Evolutionary conservation across 1,284 basidiomycete genomes (phyloP), one percentile per base, ranked within the genome.

Genomic region (Ceratobasidium sp.): DNA sequence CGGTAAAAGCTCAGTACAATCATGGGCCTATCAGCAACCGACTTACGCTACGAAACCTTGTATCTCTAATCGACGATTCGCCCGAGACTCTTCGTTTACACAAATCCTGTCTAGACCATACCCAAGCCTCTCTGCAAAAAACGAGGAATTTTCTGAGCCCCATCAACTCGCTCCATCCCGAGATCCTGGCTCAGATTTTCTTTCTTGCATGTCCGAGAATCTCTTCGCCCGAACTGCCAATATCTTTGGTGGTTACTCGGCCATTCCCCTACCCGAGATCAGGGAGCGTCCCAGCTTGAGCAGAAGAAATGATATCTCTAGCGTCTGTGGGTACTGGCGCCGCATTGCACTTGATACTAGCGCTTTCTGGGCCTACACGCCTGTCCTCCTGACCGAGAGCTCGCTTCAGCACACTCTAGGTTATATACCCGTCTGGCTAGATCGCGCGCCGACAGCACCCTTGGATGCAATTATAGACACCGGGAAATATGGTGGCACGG

Each of bases 281-380:
- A 24, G 9, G 5, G 22, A 5, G 54, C 27, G 27, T 7, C 22
- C 24, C 27, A 51, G 33, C 44, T 59, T 48, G 41, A 44, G 31
- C 4, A 27, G 8, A 41, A 15, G 15, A 24, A 71, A 27, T 22
- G 17, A 33, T n/a, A 24, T 59, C 31, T 71, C 67, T 15, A 59
- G 56, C 22, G 67, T 71, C 27, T 71, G 67, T 45, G 47, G 44
- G 24, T 44, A 44, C 31, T 71, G 67, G 67, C 54, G 67, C 15
- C 54, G 48, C 4, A 31, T 56, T 17, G 33, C 33, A 9, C 45
- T 59, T 22, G 22, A 33, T 31, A 59, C 67, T 33, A 29, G 54
- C 14, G 19, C 24, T 4, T 24, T 71, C 15, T 71, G 67, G 67
- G 19, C 53, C 50, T 71, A n/a, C 27, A 60, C 15, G 47, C 27